A percentile compares a stretch with the other conserved stretches of the same genome.
phyloP scores from a whole-genome alignment of 306 rosid species.

The Ochetophila trinervis region DNA sequence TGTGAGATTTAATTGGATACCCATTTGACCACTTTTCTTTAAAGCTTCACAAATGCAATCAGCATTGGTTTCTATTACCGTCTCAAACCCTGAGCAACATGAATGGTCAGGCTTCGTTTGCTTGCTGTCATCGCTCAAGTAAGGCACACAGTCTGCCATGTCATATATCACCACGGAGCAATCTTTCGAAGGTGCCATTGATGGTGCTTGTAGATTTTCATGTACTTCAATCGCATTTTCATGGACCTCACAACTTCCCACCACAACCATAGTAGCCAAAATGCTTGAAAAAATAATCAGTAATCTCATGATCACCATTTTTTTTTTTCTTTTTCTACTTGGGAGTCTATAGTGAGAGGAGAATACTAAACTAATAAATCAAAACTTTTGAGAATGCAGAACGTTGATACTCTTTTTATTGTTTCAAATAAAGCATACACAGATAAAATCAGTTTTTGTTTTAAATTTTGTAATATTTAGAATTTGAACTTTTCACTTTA shows the following conservation, averaged over 20 bases:
- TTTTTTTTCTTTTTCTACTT: background rate
- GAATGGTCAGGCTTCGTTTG: background rate
- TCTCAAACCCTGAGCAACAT: conserved; percentile 18
- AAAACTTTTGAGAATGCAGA: too few species aligned
- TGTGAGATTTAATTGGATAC: conserved; percentile 14
- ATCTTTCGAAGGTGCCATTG: background rate
- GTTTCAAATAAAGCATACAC: too few species aligned
- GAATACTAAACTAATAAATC: too few species aligned
- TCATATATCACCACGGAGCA: conserved; percentile 3
- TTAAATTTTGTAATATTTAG: too few species aligned
- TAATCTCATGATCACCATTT: conserved; percentile 9
- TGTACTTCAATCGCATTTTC: background rate
- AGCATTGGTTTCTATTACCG: background rate
- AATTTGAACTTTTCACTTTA: too few species aligned
- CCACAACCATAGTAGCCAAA: background rate
- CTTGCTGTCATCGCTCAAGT: background rate
- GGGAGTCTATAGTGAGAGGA: background rate
- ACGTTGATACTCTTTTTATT: too few species aligned
- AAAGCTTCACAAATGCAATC: conserved; percentile 21
- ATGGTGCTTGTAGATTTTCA: background rate
- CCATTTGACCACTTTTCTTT: background rate
- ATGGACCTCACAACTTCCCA: conserved; percentile 9
- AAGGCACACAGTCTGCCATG: conserved; percentile 23
- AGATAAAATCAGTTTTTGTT: too few species aligned
- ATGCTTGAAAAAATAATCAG: background rate